phyloP scores from a whole-genome alignment of 768 basidiomycete species.

The Serendipita sp. region DNA sequence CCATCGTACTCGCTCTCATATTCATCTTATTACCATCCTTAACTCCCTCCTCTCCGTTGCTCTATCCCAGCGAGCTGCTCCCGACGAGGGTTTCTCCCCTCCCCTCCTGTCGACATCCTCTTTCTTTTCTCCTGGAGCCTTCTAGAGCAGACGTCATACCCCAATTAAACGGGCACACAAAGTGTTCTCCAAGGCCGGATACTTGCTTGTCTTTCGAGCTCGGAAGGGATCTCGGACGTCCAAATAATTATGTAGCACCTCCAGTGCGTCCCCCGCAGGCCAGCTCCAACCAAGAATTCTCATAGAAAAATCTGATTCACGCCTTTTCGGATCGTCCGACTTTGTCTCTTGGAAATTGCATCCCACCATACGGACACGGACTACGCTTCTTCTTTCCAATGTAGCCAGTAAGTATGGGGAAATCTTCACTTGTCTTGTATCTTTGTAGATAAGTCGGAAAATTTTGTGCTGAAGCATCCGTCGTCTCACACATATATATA shows the following conservation, averaged over 20 bases:
- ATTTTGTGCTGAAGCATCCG: background rate
- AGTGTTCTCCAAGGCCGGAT: background rate
- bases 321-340: constrained; percentile 36
- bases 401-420: constrained; percentile 45
- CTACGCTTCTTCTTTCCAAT: constrained; percentile 58
- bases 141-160: background rate
- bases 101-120: too few relatives aligned
- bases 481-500: constrained; percentile 17
- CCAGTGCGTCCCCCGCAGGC: constrained; percentile 29
- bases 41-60: background rate
- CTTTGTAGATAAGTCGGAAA: background rate
- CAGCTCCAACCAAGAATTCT: constrained; percentile 48
- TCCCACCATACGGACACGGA: constrained; percentile 32
- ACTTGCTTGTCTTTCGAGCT: background rate
- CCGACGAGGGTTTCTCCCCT: too few relatives aligned
- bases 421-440: background rate
- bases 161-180: background rate
- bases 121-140: too few relatives aligned
- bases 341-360: constrained; percentile 43
- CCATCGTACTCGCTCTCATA: background rate
- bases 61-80: too few relatives aligned
- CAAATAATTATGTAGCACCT: background rate
- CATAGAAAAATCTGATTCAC: constrained; percentile 34
- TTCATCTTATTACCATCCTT: background rate
- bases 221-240: constrained; percentile 7